Conservation (phyloP, 768 basidiomycete species). For the Sporobolomyces pararoseus region DNA sequence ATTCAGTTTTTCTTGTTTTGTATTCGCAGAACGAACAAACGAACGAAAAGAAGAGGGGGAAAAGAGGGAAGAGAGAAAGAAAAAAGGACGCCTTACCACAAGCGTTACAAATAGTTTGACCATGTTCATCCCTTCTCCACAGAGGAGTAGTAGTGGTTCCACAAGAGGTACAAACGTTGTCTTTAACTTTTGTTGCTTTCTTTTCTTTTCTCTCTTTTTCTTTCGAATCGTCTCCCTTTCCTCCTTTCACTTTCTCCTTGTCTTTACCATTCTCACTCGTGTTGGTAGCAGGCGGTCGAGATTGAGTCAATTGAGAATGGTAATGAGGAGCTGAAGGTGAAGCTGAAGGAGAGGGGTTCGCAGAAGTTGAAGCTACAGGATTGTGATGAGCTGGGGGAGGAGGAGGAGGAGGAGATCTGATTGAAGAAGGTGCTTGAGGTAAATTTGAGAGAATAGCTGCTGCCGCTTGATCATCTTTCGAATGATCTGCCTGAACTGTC, state of each 20-base stretch:
- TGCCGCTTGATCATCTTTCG: slow-evolving; percentile 21
- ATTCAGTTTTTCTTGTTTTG: no score
- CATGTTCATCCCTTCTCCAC: slow-evolving; percentile 76
- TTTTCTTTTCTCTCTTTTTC: neutral
- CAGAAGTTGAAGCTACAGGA: slow-evolving; percentile 1
- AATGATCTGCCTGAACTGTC: neutral
- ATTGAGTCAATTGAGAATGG: no score
- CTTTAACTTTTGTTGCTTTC: slow-evolving; percentile 16
- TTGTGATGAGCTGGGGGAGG: no score
- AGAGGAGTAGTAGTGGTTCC: slow-evolving; percentile 73
- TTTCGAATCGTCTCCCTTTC: neutral
- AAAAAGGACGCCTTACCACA: slow-evolving; percentile 63
- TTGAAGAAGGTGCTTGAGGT: neutral
- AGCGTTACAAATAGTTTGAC: slow-evolving; percentile 81
- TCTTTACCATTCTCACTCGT: neutral
- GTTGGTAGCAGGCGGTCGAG: no score
- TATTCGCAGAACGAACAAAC: no score
- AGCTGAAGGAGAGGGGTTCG: neutral
- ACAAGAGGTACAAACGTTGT: slow-evolving; percentile 68
- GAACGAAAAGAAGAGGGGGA: neutral
- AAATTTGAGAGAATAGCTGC: slow-evolving; percentile 24
- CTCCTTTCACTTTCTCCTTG: neutral
- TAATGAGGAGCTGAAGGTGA: neutral
- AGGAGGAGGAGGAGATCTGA: neutral
- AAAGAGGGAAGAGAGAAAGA: slow-evolving; percentile 11